phyloP scores from a whole-genome alignment of 1,284 basidiomycete species.

The Marasmius oreades region DNA sequence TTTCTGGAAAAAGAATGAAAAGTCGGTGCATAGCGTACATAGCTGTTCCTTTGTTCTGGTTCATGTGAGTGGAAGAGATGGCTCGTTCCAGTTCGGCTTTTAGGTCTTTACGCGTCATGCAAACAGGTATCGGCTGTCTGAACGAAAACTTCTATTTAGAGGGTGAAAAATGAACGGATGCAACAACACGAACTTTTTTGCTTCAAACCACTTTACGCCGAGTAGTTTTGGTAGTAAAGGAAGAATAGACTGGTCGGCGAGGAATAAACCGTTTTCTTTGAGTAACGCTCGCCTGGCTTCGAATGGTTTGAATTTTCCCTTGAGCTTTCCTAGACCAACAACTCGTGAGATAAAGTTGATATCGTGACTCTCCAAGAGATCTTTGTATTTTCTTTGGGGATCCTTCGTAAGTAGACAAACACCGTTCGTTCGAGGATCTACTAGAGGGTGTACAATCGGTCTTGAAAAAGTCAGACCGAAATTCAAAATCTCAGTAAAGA shows the following conservation, averaged over 20 bases:
- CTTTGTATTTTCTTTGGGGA: constrained; percentile 95
- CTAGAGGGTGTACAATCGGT: constrained; percentile 76
- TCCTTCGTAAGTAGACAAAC: constrained; percentile 95
- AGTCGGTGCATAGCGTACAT: constrained; percentile 51
- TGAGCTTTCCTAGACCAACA: constrained; percentile 87
- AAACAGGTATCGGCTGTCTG: constrained; percentile 93
- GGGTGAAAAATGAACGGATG: background rate
- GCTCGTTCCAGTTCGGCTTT: constrained; percentile 89
- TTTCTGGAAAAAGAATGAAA: background rate
- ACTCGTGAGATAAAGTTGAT: constrained; percentile 91
- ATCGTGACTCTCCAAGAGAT: constrained; percentile 73
- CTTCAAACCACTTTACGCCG: constrained; percentile 89
- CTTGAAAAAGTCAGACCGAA: constrained; percentile 35
- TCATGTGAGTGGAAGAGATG: constrained; percentile 90
- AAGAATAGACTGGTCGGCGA: constrained; percentile 89
- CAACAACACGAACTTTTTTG: constrained; percentile 75
- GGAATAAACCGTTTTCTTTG: constrained; percentile 88
- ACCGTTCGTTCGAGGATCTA: constrained; percentile 74
- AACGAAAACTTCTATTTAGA: background rate
- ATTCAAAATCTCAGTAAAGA: constrained; percentile 2
- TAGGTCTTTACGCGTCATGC: constrained; percentile 80
- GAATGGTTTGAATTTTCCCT: constrained; percentile 91
- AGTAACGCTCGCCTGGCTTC: constrained; percentile 85
- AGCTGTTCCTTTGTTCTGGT: constrained; percentile 90
- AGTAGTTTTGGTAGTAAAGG: constrained; percentile 85